These are phyloP conservation scores for Penicillium cosmopolitanum DNA, from an alignment of 495 filamentous ascomycete genomes.

Conservation along the genomic window DNA sequence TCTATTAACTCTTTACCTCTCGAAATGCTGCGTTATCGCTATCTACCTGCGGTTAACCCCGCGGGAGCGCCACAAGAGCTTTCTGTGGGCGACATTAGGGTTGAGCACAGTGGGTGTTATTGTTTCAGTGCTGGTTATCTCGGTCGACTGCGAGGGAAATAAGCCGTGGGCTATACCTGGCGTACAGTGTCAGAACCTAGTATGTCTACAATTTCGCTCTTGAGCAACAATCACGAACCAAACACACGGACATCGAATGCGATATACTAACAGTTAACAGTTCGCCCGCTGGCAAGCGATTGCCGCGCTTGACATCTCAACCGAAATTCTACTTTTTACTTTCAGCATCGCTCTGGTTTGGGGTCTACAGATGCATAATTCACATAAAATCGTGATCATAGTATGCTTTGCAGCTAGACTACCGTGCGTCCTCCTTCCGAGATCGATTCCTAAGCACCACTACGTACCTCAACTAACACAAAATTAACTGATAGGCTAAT, in stretches of 20 bases:
- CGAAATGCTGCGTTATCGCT: background rate
- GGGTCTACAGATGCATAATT: background rate
- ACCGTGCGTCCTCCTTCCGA: background rate
- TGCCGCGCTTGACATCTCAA: background rate
- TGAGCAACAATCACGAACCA: background rate
- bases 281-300: background rate
- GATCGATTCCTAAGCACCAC: background rate
- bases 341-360: background rate
- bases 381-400: background rate
- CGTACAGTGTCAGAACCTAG: background rate
- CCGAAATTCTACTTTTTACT: conserved; percentile 12
- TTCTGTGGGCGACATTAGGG: background rate
- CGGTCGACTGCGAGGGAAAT: background rate
- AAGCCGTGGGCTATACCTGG: background rate
- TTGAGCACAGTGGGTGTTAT: background rate
- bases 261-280: background rate
- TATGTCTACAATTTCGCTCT: background rate
- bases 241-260: background rate
- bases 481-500: background rate
- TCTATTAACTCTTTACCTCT: background rate
- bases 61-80: background rate
- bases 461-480: background rate
- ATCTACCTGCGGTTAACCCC: background rate
- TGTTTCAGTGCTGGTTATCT: background rate
- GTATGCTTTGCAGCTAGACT: background rate